Evolutionary conservation across 2,329 filamentous ascomycete genomes (phyloP), one percentile per base, ranked within the genome.

Genomic region (Paecilomyces formosus): DNA sequence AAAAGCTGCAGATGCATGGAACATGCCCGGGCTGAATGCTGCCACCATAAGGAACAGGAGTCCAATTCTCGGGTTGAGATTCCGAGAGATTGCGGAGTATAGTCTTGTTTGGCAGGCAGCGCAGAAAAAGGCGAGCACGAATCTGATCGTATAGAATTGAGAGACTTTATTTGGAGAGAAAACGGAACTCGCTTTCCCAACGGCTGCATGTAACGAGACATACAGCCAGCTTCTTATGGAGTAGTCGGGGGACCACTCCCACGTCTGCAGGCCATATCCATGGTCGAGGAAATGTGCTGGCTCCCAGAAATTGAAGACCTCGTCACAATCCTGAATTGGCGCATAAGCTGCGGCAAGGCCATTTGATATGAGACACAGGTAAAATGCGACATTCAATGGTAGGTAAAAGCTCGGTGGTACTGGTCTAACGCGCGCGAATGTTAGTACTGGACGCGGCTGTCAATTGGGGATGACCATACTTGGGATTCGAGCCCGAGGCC

Each of bases 241-340:
- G 75, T 89, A 97, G 59, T 93, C 88, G 4, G 94, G 94, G 0
- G 93, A 96, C 76, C 97, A 99, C 75, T 99, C 94, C 94, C 94
- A 99, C 1, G 94, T 99, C 78, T 99, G 92, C 55, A 97, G 81
- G 45, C 93, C 94, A 70, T 96, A 93, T 66, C 90, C 90, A 78
- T 97, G 92, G 60, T 86, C 88, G 28, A 99, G 83, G 74, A 97
- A 99, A 75, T 99, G 94, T 0, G 92, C 86, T 0, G 94, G 93
- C 69, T 99, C 94, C 92, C 93, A 99, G 79, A 96, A 99, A 74
- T 99, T 99, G 82, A 96, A 99, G 11, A 93, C 93, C 78, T 99
- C 94, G 68, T 99, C 94, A 72, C 94, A 99, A 75, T 99, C 94
- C 73, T 97, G 92, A 64, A 99, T 96, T 0, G 94, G 94, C 1